Evolutionary conservation across 352 stramenopile genomes (phyloP), one percentile per base, ranked within the genome.

Genomic region (Phytophthora cactorum): DNA sequence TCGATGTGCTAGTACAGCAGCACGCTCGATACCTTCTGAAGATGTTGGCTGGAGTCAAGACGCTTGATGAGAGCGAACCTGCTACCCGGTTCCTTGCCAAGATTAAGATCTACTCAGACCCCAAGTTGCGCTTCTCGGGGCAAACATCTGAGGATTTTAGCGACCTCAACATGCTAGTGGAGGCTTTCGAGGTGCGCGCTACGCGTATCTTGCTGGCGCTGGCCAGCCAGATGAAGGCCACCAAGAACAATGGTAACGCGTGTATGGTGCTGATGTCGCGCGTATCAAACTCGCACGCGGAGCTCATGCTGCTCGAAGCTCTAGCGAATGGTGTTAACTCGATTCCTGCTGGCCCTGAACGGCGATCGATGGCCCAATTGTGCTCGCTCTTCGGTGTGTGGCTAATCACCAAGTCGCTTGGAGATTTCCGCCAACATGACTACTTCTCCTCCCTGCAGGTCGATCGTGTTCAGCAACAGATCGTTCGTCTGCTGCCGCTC

Each of bases 1-100:
- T 81, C 45, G 82, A 93, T 59, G 83, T 93, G 56, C 72, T 93
- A 32, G 74, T 89, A n/a, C 76, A 90, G 57, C 82, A 93, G 36
- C 82, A 91, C 52, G 72, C 72, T 8, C 78, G 77, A 0, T 91
- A 81, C 57, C 59, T 93, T 7, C 28, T 88, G 17, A 92, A 92
- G 74, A 53, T 70, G 22, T 22, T 62, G 17, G 17, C 49, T 50
- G 44, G 7, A 22, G 31, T 9, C 17, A n/a, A 43, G n/a, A 17
- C 31, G 8, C n/a, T 43, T 6, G 29, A 43, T 17, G 31, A 44
- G 29, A 55, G 15, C 11, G 49, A 55, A 31, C n/a, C 49, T 44
- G 31, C 49, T 5, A 55, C 47, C 17, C 47, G 31, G 10, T 57
- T 57, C 32, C 32, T 57, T 29, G 22, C 17, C 17, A 50, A 50